Conservation (phyloP, 257 asterid species). For the Agastache rugosa region DNA sequence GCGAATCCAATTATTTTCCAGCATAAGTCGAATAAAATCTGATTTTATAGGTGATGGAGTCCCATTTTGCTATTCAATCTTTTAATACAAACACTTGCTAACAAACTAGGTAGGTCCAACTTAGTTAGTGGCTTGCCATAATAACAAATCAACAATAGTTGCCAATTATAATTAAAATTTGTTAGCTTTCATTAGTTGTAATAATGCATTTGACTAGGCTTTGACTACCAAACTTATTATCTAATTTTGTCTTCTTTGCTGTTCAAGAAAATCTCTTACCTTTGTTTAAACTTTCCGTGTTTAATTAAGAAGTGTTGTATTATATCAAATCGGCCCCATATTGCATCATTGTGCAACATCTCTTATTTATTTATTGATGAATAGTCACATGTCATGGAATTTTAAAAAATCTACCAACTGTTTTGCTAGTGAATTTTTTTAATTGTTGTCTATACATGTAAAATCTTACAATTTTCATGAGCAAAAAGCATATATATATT, state of each 20-base stretch:
- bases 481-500: no score
- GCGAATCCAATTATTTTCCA: slow-evolving; percentile 20
- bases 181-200: slow-evolving; percentile 16
- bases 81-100: slow-evolving; percentile 4
- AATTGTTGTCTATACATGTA: no score
- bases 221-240: no score
- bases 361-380: no score
- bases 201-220: slow-evolving; percentile 25
- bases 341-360: no score
- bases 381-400: no score
- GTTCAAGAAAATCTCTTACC: neutral
- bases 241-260: neutral
- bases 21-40: slow-evolving; percentile 32
- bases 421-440: no score
- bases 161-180: slow-evolving; percentile 22
- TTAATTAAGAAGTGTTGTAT: no score
- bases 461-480: no score
- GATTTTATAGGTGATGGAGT: slow-evolving; percentile 16
- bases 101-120: slow-evolving; percentile 37
- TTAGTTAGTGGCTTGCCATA: slow-evolving; percentile 46
- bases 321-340: no score
- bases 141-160: slow-evolving; percentile 18
- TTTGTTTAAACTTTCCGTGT: neutral
- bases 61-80: slow-evolving; percentile 18
- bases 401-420: no score